Percentiles rank a stretch among this genome's conserved stretches.
Conservation (phyloP, 2,329 filamentous ascomycete species). For the Colletotrichum gigasporum region DNA sequence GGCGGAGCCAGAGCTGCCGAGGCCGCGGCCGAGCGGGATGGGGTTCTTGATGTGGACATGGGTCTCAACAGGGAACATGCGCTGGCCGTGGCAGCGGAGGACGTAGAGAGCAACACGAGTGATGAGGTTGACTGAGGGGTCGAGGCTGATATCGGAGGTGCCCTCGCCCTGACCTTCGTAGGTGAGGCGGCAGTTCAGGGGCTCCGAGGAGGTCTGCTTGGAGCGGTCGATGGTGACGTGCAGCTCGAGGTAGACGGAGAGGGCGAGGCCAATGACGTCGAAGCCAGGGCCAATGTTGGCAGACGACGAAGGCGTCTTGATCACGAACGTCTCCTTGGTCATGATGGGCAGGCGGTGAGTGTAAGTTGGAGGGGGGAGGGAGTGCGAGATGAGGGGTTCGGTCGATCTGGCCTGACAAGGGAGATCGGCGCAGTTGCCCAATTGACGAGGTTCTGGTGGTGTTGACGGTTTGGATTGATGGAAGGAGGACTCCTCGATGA, state of each 20-base stretch:
- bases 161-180: slow-evolving; percentile 86
- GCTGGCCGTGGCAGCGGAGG: slow-evolving; percentile 88
- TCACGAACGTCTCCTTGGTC: slow-evolving; percentile 69
- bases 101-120: slow-evolving; percentile 95
- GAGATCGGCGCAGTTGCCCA: neutral
- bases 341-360: slow-evolving; percentile 17
- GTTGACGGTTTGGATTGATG: neutral
- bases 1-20: slow-evolving; percentile 95
- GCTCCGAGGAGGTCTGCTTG: slow-evolving; percentile 61
- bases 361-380: slow-evolving; percentile 4
- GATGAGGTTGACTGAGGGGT: slow-evolving; percentile 89
- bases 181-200: slow-evolving; percentile 87
- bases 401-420: neutral
- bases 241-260: slow-evolving; percentile 93
- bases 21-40: slow-evolving; percentile 89
- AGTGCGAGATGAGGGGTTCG: neutral
- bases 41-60: slow-evolving; percentile 96
- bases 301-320: slow-evolving; percentile 90
- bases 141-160: slow-evolving; percentile 78
- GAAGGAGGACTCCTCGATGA: neutral
- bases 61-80: slow-evolving; percentile 84
- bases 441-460: neutral
- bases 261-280: slow-evolving; percentile 94
- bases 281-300: slow-evolving; percentile 98
- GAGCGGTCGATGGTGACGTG: slow-evolving; percentile 78